Evolutionary conservation across 257 asterid genomes (phyloP), one percentile per base, ranked within the genome.

Genomic region (Salvia splendens): DNA sequence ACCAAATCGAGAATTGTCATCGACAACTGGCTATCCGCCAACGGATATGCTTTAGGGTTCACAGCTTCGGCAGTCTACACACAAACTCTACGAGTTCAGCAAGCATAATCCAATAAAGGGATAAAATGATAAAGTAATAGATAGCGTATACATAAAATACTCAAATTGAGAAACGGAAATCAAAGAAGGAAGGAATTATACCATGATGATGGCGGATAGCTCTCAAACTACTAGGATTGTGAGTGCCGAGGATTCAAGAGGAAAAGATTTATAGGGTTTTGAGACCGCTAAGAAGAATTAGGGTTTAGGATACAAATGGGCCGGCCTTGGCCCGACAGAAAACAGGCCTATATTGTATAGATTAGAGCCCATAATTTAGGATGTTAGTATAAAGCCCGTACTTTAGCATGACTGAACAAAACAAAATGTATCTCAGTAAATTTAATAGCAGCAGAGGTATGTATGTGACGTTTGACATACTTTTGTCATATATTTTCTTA

Each of bases 1-100:
- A 92, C 97, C 79, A 92, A 71, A 76, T 92, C 97, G 68, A 87
- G 80, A 15, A 92, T 92, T 6, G 96, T 89, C 1, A 78, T 87
- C 20, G 95, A 80, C 75, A 92, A 81, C 75, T 89, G 92, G 20
- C 95, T 72, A 78, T 87, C 98, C 5, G 96, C 98, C 75, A 92
- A 74, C 3, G 97, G 97, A 73, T 89, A 89, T 9, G 97, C 97
- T 63, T 87, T 90, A 4, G 95, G 97, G 82, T 90, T 87, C 81
- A 86, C 97, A 61, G 84, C 84, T 78, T 85, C 94, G 11, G 80
- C 85, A 68, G 95, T 83, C 95, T 87, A 66, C 40, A 49, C 24
- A 73, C 3, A 40, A 24, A 70, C 16, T 16, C 14, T 33, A 9
- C 24, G 14, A 35, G 3, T 6, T 57, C 30, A 12, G 46, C 43